phyloP scores from a whole-genome alignment of 306 rosid genomes.

The Ceratonia siliqua region DNA sequence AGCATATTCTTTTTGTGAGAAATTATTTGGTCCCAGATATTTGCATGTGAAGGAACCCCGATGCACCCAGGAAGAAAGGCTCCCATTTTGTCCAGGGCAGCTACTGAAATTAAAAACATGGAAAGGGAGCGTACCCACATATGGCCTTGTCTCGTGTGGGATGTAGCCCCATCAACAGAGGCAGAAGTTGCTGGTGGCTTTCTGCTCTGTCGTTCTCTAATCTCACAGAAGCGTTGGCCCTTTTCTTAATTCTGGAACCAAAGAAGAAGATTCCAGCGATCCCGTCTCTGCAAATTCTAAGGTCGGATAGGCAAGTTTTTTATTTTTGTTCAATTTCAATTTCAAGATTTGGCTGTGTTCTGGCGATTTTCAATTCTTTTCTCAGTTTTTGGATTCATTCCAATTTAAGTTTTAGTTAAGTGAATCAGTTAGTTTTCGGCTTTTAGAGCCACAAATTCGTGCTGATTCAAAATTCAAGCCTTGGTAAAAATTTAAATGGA shows the following conservation, averaged over 20 bases:
- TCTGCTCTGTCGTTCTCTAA: not conserved
- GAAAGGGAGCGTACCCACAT: conserved; percentile 61
- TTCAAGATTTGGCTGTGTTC: not conserved
- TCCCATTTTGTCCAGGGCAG: conserved; percentile 34
- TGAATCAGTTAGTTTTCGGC: not conserved
- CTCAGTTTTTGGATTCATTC: not conserved
- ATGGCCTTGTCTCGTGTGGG: conserved; percentile 81
- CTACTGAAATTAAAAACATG: conserved; percentile 47
- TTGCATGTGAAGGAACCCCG: not conserved
- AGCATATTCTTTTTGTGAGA: not conserved
- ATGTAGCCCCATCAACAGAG: conserved; percentile 55
- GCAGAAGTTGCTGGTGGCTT: conserved; percentile 50
- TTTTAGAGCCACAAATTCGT: conserved; percentile 10
- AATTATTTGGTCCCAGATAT: conserved; percentile 31
- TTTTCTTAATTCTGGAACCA: conserved; percentile 35
- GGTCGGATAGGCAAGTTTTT: conserved; percentile 56
- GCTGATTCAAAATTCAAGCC: not conserved
- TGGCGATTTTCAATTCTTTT: not conserved
- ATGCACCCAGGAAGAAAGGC: not conserved
- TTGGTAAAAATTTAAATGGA: too few relatives aligned
- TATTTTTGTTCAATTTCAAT: not conserved
- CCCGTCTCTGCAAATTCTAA: conserved; percentile 51
- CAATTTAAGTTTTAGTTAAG: not conserved
- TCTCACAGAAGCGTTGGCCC: not conserved
- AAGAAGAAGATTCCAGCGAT: conserved; percentile 29